Conservation (phyloP, 176 grass and related monocot species). For the Thalia dealbata region DNA sequence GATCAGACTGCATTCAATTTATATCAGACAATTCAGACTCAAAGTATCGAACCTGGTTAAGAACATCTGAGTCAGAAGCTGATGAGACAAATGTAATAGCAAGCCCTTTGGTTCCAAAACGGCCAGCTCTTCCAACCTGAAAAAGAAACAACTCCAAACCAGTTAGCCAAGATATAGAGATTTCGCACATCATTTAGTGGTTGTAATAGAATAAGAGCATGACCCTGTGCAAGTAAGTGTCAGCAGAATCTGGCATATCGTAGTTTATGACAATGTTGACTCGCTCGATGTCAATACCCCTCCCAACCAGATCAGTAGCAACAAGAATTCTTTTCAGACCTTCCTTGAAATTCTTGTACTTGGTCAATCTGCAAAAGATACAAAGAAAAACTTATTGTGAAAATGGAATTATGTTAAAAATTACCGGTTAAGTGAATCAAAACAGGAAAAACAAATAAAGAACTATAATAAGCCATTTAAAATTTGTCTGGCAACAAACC, state of each 20-base stretch:
- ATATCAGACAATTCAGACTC: not conserved
- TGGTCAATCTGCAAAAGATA: conserved; percentile 42
- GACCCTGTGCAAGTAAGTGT: conserved; percentile 97
- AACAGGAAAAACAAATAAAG: not conserved
- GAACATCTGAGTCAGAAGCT: conserved; percentile 81
- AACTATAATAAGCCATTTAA: no score
- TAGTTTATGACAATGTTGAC: conserved; percentile 99
- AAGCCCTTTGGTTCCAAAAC: conserved; percentile 95
- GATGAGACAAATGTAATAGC: conserved; percentile 98
- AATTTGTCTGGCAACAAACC: no score
- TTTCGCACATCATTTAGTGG: not conserved
- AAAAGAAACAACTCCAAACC: not conserved
- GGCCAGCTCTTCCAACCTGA: conserved; percentile 77
- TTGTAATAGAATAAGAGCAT: not conserved
- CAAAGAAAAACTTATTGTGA: not conserved
- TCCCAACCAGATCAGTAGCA: conserved; percentile 91
- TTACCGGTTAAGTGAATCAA: not conserved
- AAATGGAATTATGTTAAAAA: not conserved
- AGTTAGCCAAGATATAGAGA: not conserved
- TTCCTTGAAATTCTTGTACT: conserved; percentile 97
- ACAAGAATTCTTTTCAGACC: conserved; percentile 96
- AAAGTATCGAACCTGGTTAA: conserved; percentile 52
- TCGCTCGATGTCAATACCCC: conserved; percentile 95
- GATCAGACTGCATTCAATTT: conserved; percentile 1
- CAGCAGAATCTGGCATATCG: conserved; percentile 97